phyloP scores from a whole-genome alignment of 371 early-diverging fungal species.

The Mortierella sp. region DNA sequence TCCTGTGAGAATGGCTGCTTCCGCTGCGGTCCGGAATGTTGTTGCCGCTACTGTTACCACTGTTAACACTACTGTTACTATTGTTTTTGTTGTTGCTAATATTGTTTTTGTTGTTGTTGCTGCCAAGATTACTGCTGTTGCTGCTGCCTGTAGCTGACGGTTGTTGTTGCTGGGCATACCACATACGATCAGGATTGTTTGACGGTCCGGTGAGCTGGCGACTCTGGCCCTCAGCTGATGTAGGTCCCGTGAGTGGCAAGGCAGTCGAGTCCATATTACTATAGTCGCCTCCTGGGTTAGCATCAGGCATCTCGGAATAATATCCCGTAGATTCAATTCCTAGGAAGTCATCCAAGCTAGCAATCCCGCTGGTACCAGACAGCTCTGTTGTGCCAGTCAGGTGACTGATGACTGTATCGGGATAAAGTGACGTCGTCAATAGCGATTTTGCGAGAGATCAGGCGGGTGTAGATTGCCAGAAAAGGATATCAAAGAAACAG shows the following conservation, averaged over 20 bases:
- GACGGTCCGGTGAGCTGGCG: slow-evolving; percentile 12
- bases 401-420: slow-evolving; percentile 14
- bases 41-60: not conserved
- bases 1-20: slow-evolving; percentile 9
- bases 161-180: slow-evolving; percentile 41
- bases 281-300: slow-evolving; percentile 25
- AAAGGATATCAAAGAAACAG: too few relatives aligned
- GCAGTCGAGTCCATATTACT: slow-evolving; percentile 26
- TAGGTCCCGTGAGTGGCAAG: slow-evolving; percentile 14
- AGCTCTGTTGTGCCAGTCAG: slow-evolving; percentile 25
- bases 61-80: not conserved
- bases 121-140: slow-evolving; percentile 9
- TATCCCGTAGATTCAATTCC: slow-evolving; percentile 26
- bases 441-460: too few relatives aligned
- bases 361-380: slow-evolving; percentile 22
- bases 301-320: slow-evolving; percentile 13
- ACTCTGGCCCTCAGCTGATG: slow-evolving; percentile 1
- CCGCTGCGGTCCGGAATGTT: not conserved
- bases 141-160: slow-evolving; percentile 16
- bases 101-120: not conserved
- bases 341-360: slow-evolving; percentile 29
- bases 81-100: not conserved
- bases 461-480: too few relatives aligned
- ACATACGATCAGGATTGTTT: slow-evolving; percentile 23
- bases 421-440: too few relatives aligned